A percentile compares a stretch with the other conserved stretches of the same genome.
Evolutionary conservation across 306 rosid genomes (phyloP).

Genomic region (Begonia fuchsioides): DNA sequence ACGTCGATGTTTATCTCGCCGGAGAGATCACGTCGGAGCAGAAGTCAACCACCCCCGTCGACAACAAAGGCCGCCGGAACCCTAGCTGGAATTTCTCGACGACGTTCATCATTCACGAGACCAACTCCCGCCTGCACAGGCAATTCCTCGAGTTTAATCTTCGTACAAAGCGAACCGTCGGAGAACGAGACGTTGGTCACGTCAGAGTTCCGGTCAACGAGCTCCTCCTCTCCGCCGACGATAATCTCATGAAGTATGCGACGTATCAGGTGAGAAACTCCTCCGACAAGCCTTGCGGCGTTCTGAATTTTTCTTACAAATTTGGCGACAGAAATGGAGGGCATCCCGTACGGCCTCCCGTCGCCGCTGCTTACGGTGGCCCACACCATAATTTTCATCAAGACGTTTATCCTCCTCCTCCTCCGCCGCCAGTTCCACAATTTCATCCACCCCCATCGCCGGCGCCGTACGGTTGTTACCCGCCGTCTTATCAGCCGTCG

Average conservation of each 20-base stretch:
- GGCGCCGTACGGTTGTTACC: too few relatives aligned
- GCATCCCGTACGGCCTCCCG: too few relatives aligned
- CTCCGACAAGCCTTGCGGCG: too few relatives aligned
- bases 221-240: background rate
- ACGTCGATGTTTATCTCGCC: constrained; percentile 18
- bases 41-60: constrained; percentile 8
- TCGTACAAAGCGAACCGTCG: constrained; percentile 3
- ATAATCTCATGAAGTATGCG: background rate
- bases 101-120: constrained; percentile 13
- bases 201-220: constrained; percentile 15
- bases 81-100: constrained; percentile 13
- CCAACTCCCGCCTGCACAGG: background rate
- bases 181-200: constrained; percentile 14
- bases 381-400: too few relatives aligned
- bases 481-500: too few relatives aligned
- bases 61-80: constrained; percentile 10
- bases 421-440: too few relatives aligned
- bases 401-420: too few relatives aligned
- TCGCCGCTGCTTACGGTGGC: too few relatives aligned
- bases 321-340: too few relatives aligned
- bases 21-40: constrained; percentile 8
- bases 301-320: too few relatives aligned
- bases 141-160: constrained; percentile 5
- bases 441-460: too few relatives aligned
- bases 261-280: too few relatives aligned